Conservation (phyloP, 768 basidiomycete species). For the Leucosporidium scottii region DNA sequence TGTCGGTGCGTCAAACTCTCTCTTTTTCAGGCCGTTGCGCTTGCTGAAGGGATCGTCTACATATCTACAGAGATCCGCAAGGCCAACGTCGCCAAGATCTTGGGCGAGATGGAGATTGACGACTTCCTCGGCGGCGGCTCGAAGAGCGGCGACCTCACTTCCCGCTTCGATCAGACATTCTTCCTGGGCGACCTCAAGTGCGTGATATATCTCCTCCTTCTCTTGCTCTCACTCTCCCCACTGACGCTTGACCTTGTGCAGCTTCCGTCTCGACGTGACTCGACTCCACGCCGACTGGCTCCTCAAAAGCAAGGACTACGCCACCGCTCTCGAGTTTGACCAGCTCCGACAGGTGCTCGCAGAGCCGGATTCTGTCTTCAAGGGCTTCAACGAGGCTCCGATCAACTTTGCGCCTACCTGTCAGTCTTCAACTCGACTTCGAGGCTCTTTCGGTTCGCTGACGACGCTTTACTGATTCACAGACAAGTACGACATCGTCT, state of each 20-base stretch:
- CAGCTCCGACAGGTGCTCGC: slow-evolving; percentile 74
- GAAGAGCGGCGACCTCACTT: slow-evolving; percentile 50
- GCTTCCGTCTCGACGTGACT: slow-evolving; percentile 81
- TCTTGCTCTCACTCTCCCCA: neutral
- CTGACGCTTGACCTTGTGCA: slow-evolving; percentile 44
- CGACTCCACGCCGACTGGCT: slow-evolving; percentile 92
- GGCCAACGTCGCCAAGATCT: slow-evolving; percentile 81
- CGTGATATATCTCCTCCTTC: neutral
- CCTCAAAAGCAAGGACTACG: slow-evolving; percentile 72
- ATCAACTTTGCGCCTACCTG: slow-evolving; percentile 90
- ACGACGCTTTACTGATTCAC: neutral
- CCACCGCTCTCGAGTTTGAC: slow-evolving; percentile 81
- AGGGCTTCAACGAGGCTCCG: slow-evolving; percentile 67
- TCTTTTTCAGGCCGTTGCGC: slow-evolving; percentile 1
- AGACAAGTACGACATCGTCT: slow-evolving; percentile 71
- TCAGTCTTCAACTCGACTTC: neutral
- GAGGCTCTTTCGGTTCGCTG: neutral
- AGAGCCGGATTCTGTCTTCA: slow-evolving; percentile 55
- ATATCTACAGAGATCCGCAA: slow-evolving; percentile 70
- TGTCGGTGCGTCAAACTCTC: no score
- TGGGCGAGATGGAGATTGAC: slow-evolving; percentile 74
- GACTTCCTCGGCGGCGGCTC: slow-evolving; percentile 53
- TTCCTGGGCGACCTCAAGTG: slow-evolving; percentile 65
- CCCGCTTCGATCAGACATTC: slow-evolving; percentile 82
- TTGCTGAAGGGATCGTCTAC: slow-evolving; percentile 35